Evolutionary conservation across 2,329 filamentous ascomycete genomes (phyloP).

Genomic region (Verticillium dahliae): DNA sequence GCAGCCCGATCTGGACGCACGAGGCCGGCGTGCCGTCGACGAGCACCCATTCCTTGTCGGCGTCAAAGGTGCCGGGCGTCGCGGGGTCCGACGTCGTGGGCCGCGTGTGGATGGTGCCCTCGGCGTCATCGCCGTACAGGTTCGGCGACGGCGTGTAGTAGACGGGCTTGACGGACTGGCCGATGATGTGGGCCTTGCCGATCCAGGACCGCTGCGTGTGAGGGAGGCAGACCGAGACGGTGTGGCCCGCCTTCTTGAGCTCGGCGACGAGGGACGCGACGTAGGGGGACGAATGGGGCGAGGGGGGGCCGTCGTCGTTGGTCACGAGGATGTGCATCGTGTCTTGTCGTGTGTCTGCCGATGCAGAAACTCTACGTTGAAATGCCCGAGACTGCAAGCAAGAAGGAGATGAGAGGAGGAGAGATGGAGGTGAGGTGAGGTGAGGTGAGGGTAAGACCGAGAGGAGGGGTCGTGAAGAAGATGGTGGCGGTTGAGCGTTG

Average conservation of each 20-base stretch:
- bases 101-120: conserved; percentile 58
- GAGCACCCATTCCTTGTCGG: conserved; percentile 71
- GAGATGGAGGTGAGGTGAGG: conserved; percentile 1
- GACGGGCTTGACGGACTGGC: conserved; percentile 73
- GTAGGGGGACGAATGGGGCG: conserved; percentile 71
- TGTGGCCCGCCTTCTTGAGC: conserved; percentile 70
- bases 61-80: conserved; percentile 24
- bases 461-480: not conserved
- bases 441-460: conserved; percentile 3
- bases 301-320: conserved; percentile 79
- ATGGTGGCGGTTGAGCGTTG: too few species aligned
- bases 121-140: conserved; percentile 34
- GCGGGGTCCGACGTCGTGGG: conserved; percentile 36
- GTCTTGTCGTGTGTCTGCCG: not conserved
- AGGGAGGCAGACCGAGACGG: conserved; percentile 86
- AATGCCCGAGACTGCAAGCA: not conserved
- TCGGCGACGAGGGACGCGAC: conserved; percentile 66
- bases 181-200: conserved; percentile 94
- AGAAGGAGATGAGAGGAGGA: not conserved
- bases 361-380: too few species aligned
- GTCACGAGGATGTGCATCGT: conserved; percentile 60
- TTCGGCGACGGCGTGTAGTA: conserved; percentile 65
- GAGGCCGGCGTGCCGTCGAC: conserved; percentile 76
- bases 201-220: conserved; percentile 96
- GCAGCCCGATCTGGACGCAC: conserved; percentile 75